Conservation (phyloP, 192 early-diverging fungal genomes). For the Linnemannia zychae region DNA sequence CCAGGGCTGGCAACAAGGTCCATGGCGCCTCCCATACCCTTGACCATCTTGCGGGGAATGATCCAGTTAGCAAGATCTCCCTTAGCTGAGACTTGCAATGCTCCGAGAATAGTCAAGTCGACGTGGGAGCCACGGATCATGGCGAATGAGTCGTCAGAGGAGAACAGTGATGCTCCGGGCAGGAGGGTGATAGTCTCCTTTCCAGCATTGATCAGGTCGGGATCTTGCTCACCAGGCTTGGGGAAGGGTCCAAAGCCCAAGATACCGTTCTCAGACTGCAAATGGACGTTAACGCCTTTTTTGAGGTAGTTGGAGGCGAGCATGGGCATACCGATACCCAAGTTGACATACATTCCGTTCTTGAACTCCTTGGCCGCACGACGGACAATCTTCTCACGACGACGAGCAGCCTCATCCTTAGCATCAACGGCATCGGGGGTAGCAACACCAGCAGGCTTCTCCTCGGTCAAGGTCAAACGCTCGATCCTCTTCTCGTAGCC, state of each 20-base stretch:
- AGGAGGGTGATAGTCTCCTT: constrained; percentile 85
- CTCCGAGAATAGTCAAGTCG: constrained; percentile 82
- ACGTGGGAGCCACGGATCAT: constrained; percentile 86
- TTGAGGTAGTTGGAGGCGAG: constrained; percentile 82
- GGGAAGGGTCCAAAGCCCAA: constrained; percentile 85
- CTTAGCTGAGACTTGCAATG: constrained; percentile 80
- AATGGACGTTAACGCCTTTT: constrained; percentile 74
- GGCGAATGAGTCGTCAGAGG: constrained; percentile 82
- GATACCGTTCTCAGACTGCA: constrained; percentile 88
- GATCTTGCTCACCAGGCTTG: constrained; percentile 75
- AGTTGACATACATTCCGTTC: constrained; percentile 80
- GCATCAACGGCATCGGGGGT: constrained; percentile 48
- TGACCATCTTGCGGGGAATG: constrained; percentile 88
- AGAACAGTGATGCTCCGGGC: constrained; percentile 77
- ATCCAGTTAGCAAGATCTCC: constrained; percentile 91
- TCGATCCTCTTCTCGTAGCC: constrained; percentile 82
- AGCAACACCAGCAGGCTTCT: constrained; percentile 34
- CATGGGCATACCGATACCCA: constrained; percentile 87
- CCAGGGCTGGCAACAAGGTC: constrained; percentile 78
- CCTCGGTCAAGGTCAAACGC: constrained; percentile 67
- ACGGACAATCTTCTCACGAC: constrained; percentile 78
- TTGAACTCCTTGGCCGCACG: constrained; percentile 85
- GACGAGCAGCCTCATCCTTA: constrained; percentile 44
- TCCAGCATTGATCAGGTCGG: constrained; percentile 86
- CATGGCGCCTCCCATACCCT: constrained; percentile 90